Evolutionary conservation across 83 land plant species (phyloP).

Genomic region (Thuja plicata): DNA sequence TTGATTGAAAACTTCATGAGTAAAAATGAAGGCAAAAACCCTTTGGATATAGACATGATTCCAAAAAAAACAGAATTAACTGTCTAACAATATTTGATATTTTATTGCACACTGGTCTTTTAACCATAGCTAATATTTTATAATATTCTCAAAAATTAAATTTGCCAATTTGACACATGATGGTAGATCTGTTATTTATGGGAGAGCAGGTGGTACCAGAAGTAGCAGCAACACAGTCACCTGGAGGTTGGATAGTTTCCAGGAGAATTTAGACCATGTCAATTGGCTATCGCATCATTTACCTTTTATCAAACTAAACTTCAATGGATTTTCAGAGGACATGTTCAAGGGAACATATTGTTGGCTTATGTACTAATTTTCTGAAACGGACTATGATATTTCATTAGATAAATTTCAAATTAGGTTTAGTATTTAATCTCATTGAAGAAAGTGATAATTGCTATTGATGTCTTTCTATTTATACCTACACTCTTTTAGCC

Average conservation of each 20-base stretch:
- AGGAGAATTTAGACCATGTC: background rate
- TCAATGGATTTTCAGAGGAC: background rate
- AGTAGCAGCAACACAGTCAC: background rate
- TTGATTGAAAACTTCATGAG: background rate
- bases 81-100: background rate
- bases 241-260: background rate
- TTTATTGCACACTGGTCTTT: background rate
- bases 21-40: background rate
- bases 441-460: background rate
- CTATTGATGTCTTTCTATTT: background rate
- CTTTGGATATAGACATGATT: background rate
- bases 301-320: background rate
- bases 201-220: background rate
- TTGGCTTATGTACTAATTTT: background rate
- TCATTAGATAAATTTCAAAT: background rate
- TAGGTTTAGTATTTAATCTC: background rate
- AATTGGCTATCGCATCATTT: too few relatives aligned
- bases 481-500: background rate
- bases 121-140: background rate
- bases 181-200: background rate
- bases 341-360: background rate
- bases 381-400: background rate
- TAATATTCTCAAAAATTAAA: too few relatives aligned
- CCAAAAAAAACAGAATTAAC: background rate
- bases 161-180: background rate